Evolutionary conservation across 257 asterid species (phyloP), one percentile per base, ranked within the genome.

Genomic region (Euphrasia confusa): DNA sequence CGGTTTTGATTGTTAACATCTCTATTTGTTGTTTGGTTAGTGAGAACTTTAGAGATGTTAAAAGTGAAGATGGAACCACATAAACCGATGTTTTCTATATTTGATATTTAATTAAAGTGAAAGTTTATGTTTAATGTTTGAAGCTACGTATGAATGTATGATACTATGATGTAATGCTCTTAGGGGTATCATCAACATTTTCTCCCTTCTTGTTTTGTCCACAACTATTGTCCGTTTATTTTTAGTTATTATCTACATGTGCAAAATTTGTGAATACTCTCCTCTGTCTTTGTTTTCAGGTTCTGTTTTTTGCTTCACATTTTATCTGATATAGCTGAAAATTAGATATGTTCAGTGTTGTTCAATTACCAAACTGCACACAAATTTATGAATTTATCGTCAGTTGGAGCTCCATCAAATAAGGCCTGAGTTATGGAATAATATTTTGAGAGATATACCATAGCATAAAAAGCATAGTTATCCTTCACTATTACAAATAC

Each of bases 41-140:
- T n/a, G n/a, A n/a, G n/a, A n/a, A n/a, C n/a, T n/a, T n/a, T n/a
- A n/a, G n/a, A n/a, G n/a, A n/a, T n/a, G n/a, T n/a, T n/a, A n/a
- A n/a, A n/a, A n/a, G n/a, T n/a, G n/a, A n/a, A 66, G 58, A 68
- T 63, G 52, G 39, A 42, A 53, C 32, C 50, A 33, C 13, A 5
- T 14, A 54, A 28, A 32, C 32, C 54, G 8, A 17, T 55, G 66
- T 39, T 53, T 17, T 15, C 5, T 52, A 15, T 49, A 4, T 60
- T 68, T 12, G 40, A 0, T 27, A 14, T 27, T 11, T 27, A 2
- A 28, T n/a, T 8, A 27, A 26, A 26, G 37, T 5, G 61, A 30
- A 27, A 44, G 10, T 56, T 27, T 21, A 21, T 56, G 53, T 12
- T 7, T 37, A 37, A 8, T 37, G 42, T 37, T 8, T 7, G 10